Conservation (phyloP, 345 rosid genomes). For the Melaleuca alternifolia region DNA sequence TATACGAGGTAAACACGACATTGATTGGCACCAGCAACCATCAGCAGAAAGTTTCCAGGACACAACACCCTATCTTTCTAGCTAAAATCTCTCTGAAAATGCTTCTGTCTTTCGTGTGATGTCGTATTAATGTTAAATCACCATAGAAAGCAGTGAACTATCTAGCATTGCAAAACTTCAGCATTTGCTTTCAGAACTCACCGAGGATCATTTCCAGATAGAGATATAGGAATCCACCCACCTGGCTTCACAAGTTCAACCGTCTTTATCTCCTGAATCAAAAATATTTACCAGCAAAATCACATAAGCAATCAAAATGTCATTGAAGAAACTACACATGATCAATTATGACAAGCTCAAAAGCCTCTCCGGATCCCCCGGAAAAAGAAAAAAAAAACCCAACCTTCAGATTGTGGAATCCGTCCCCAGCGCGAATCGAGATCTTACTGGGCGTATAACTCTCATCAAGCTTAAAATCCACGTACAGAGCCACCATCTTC, state of each 20-base stretch:
- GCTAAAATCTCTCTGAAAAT: neutral
- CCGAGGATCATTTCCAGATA: slow-evolving; percentile 88
- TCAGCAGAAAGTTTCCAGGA: neutral
- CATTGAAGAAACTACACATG: neutral
- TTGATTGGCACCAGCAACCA: neutral
- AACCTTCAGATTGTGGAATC: slow-evolving; percentile 92
- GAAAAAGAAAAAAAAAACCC: neutral
- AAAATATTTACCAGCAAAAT: neutral
- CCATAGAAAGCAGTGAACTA: neutral
- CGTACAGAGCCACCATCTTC: slow-evolving; percentile 66
- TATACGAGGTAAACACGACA: neutral
- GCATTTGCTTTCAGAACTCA: slow-evolving; percentile 5
- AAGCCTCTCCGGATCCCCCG: neutral
- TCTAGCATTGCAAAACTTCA: neutral
- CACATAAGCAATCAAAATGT: neutral
- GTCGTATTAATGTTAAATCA: neutral
- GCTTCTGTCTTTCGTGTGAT: neutral
- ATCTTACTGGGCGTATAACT: slow-evolving; percentile 90
- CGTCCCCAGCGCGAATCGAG: slow-evolving; percentile 83
- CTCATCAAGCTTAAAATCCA: slow-evolving; percentile 94
- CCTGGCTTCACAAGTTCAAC: slow-evolving; percentile 78
- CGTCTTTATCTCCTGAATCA: slow-evolving; percentile 66
- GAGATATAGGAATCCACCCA: slow-evolving; percentile 72
- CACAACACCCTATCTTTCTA: neutral
- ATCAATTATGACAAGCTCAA: neutral